These are phyloP conservation scores for Aspergillus sclerotioniger DNA, from an alignment of 495 filamentous ascomycete species.

Conservation along the genomic window DNA sequence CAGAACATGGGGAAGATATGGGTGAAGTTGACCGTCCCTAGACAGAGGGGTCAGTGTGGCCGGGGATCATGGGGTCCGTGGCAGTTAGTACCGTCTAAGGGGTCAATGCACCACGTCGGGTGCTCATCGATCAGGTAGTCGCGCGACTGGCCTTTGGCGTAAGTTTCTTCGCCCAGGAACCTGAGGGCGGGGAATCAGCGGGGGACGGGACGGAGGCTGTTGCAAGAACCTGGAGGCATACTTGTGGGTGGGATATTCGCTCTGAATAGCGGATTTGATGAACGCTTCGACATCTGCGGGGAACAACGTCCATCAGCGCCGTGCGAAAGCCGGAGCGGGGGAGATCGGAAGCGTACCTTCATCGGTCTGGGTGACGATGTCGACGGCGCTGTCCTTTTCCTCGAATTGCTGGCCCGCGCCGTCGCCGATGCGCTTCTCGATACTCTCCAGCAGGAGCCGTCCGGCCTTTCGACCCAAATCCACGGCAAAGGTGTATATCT, in stretches of 20 bases:
- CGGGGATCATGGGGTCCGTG: not conserved
- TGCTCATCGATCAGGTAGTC: slow-evolving; percentile 59
- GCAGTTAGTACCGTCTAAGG: slow-evolving; percentile 52
- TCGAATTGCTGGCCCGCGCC: slow-evolving; percentile 28
- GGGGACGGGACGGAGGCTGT: too few relatives aligned
- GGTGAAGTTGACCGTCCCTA: slow-evolving; percentile 67
- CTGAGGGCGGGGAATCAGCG: slow-evolving; percentile 25
- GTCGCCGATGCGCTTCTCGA: slow-evolving; percentile 40
- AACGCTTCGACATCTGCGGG: slow-evolving; percentile 62
- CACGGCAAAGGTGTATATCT: slow-evolving; percentile 64
- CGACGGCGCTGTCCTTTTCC: slow-evolving; percentile 66
- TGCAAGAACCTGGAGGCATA: slow-evolving; percentile 26
- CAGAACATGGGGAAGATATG: slow-evolving; percentile 75
- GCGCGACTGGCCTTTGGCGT: slow-evolving; percentile 56
- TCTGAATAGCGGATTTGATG: slow-evolving; percentile 53
- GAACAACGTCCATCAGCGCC: too few relatives aligned
- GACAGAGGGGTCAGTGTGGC: not conserved
- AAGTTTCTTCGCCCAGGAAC: slow-evolving; percentile 71
- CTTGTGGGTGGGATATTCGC: slow-evolving; percentile 61
- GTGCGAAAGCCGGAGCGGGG: too few relatives aligned
- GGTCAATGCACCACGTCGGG: slow-evolving; percentile 71
- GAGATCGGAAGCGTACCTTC: slow-evolving; percentile 47
- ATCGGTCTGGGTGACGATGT: slow-evolving; percentile 70
- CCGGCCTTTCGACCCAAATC: slow-evolving; percentile 64
- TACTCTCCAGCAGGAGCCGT: slow-evolving; percentile 52